Base-by-base conservation (phyloP, 805 yeast genomes). In the Yarrowia sp. region DNA sequence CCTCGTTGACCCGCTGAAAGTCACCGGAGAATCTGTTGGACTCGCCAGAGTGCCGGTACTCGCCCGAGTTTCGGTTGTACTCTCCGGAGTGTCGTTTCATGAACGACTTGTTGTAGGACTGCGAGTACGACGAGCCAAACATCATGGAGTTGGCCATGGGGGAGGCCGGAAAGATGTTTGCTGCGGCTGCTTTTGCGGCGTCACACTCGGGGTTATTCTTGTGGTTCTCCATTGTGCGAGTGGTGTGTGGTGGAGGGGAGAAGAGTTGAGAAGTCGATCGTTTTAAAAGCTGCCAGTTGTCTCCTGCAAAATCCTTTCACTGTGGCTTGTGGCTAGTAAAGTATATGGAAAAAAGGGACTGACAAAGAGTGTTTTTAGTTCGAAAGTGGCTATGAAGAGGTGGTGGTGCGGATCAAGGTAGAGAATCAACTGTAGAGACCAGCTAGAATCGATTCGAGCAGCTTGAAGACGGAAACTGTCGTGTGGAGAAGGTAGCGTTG, bases 71-170 rank as follows among this genome's bases (percentile, higher is more conserved):
- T 16, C 53, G 53, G 53, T 49, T 56, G 65, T 59, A 45, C 52
- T 59, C 52, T 8, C 65, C 65, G 7, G 52, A 59, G 52, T 59
- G 65, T 45, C 52, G 65, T 14, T 59, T 59, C 65, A 59, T 59
- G 65, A 59, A 59, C n/a, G 65, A 59, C 42, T 59, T 43, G 42
- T 45, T 59, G 52, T 59, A 59, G 14, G 65, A 59, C 65, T 59
- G 65, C 7, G 65, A 59, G 42, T 35, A 63, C 10, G 67, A 49
- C 36, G 66, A 59, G 50, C 67, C 67, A 22, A 63, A 48, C 67
- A 63, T 63, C 67, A 63, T 63, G 56, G 67, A 63, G 67, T 63
- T 63, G 35, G 67, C 67, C 56, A 49, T 63, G 52, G 66, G 66
- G 53, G 67, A 63, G 19, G 67, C 55, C 42, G 56, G 56, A 26